Conservation (phyloP, 2,329 filamentous ascomycete genomes). For the Pleoardoris graminearum region DNA sequence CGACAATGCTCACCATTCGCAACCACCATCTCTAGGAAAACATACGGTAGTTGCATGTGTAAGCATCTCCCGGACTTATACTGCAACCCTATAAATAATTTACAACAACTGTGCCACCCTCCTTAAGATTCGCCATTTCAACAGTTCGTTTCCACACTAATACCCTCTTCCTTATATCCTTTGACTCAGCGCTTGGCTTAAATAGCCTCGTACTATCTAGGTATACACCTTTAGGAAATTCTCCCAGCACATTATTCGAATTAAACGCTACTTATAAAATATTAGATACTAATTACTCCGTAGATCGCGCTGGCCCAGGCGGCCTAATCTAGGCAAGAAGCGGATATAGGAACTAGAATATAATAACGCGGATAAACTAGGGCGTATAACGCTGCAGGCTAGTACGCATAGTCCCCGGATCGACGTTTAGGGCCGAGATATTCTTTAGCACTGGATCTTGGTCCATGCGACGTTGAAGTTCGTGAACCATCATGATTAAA, state of each 20-base stretch:
- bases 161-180: background rate
- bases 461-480: background rate
- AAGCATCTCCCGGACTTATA: too few relatives aligned
- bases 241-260: background rate
- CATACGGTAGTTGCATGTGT: too few relatives aligned
- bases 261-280: slow-evolving; percentile 1
- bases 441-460: background rate
- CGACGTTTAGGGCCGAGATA: background rate
- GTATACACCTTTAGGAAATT: slow-evolving; percentile 1
- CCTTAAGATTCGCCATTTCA: too few relatives aligned
- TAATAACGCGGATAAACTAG: background rate
- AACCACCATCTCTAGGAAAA: too few relatives aligned
- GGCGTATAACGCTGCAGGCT: background rate
- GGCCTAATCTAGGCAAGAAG: background rate
- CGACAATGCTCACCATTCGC: too few relatives aligned
- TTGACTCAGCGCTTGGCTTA: background rate
- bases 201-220: background rate
- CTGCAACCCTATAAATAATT: too few relatives aligned
- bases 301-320: background rate
- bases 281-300: background rate
- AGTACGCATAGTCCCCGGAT: background rate
- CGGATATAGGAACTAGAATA: background rate
- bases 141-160: background rate
- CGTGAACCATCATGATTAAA: slow-evolving; percentile 6
- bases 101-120: background rate